Percentiles rank a stretch among this genome's conserved stretches.
Evolutionary conservation across 176 grass and related monocot species (phyloP).

Genomic region (Pontederia crassipes): DNA sequence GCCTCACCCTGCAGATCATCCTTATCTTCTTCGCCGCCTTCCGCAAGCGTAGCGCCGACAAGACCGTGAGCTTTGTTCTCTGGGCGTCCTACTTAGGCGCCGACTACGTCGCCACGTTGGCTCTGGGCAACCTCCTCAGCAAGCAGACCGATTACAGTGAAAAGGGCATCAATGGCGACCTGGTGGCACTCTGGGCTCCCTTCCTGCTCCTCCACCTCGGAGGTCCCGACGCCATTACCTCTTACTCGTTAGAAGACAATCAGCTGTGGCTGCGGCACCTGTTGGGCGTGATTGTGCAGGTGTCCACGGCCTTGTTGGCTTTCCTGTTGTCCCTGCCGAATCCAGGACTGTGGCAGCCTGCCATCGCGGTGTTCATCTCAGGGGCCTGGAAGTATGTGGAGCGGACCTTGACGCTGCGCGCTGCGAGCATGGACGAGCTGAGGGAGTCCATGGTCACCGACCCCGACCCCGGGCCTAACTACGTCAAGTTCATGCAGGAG

Average conservation of each 20-base stretch:
- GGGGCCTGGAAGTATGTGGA: conserved; percentile 25
- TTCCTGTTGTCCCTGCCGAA: conserved; percentile 15
- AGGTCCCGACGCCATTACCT: conserved; percentile 32
- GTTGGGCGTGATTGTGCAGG: conserved; percentile 15
- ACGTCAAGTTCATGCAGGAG: conserved; percentile 6
- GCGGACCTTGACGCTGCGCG: conserved; percentile 31
- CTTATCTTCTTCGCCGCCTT: conserved; percentile 16
- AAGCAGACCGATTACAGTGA: not conserved
- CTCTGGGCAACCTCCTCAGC: conserved; percentile 27
- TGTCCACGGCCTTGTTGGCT: conserved; percentile 12
- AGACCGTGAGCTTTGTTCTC: not conserved
- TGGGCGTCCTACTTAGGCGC: conserved; percentile 25
- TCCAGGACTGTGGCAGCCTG: conserved; percentile 8
- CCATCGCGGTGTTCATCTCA: conserved; percentile 15
- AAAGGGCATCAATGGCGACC: not conserved
- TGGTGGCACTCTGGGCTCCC: conserved; percentile 32
- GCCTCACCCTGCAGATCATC: conserved; percentile 17
- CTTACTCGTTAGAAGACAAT: conserved; percentile 35
- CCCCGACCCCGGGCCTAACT: no score
- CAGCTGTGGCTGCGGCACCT: conserved; percentile 31
- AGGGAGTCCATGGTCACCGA: conserved; percentile 4
- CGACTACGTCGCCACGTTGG: conserved; percentile 22
- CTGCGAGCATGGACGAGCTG: conserved; percentile 13
- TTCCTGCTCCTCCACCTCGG: conserved; percentile 44
- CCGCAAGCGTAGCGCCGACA: conserved; percentile 1